Conservation (phyloP, 1,284 basidiomycete species). For the Mycena sp. region DNA sequence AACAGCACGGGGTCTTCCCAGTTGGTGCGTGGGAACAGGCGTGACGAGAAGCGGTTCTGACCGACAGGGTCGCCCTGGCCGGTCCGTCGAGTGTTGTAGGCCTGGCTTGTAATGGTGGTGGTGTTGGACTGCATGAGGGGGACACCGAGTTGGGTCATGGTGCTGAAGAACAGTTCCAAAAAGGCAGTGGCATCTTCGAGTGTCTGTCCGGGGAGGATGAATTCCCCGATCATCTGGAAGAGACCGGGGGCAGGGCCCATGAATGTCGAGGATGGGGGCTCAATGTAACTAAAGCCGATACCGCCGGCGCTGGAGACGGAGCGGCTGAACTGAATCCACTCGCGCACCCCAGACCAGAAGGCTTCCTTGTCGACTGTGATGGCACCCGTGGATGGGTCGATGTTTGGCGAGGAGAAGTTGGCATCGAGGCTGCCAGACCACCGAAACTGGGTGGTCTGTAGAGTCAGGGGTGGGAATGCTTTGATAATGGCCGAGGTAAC, state of each 20-base stretch:
- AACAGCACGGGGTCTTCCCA: constrained; percentile 13
- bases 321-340: constrained; percentile 14
- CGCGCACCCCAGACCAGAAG: constrained; percentile 7
- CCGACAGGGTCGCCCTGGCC: constrained; percentile 3
- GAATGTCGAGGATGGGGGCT: constrained; percentile 8
- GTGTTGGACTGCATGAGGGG: constrained; percentile 10
- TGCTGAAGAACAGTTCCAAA: constrained; percentile 13
- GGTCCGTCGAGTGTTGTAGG: constrained; percentile 1
- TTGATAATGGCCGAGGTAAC: constrained; percentile 14
- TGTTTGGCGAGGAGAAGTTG: constrained; percentile 5
- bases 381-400: constrained; percentile 12
- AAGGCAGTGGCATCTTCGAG: constrained; percentile 6
- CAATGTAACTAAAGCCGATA: constrained; percentile 7
- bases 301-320: constrained; percentile 1
- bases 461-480: constrained; percentile 10
- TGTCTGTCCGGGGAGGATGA: constrained; percentile 3
- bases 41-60: constrained; percentile 2
- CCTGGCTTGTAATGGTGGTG: constrained; percentile 12
- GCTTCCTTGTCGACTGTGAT: constrained; percentile 8
- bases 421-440: constrained; percentile 5
- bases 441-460: constrained; percentile 2
- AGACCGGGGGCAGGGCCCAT: constrained; percentile 1
- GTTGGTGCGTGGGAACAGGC: constrained; percentile 12
- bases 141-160: constrained; percentile 4
- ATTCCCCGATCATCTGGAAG: neutral